These are phyloP conservation scores for Parafenestella ontariensis DNA, from an alignment of 2,329 filamentous ascomycete genomes.

Conservation along the genomic window DNA sequence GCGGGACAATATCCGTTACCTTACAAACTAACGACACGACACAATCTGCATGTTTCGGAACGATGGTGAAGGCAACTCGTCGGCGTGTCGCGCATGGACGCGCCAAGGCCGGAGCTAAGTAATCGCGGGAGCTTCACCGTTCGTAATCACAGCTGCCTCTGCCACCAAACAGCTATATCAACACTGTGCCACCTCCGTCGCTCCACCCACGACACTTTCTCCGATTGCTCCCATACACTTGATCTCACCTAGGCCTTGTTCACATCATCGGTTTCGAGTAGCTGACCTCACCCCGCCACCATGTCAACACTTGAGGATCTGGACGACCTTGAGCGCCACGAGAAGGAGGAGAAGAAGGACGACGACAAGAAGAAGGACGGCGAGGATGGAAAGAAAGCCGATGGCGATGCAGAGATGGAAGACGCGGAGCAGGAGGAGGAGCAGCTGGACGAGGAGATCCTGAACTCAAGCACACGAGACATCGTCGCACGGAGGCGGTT, in stretches of 20 bases:
- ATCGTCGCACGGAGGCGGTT: constrained; percentile 89
- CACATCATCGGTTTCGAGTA: constrained; percentile 1
- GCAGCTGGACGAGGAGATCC: constrained; percentile 89
- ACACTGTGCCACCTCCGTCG: constrained; percentile 18
- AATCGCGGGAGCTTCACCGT: constrained; percentile 32
- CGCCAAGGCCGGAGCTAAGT: constrained; percentile 32
- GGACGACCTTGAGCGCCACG: constrained; percentile 83
- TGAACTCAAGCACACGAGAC: constrained; percentile 91
- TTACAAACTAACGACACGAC: neutral
- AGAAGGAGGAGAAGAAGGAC: constrained; percentile 73
- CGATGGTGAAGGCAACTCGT: neutral
- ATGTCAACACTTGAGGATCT: constrained; percentile 95
- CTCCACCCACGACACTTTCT: constrained; percentile 6
- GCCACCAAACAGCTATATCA: constrained; percentile 31
- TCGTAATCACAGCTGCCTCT: constrained; percentile 47
- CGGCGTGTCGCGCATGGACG: neutral
- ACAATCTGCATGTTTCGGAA: neutral
- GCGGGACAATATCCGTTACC: neutral
- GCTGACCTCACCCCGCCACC: constrained; percentile 38
- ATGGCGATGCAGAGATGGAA: constrained; percentile 89
- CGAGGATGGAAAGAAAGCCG: constrained; percentile 63
- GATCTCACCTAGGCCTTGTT: neutral
- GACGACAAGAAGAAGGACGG: constrained; percentile 61
- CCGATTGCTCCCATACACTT: constrained; percentile 2
- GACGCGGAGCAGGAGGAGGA: constrained; percentile 75